Evolutionary conservation across 345 rosid genomes (phyloP).

Genomic region (Rhodomyrtus tomentosa): DNA sequence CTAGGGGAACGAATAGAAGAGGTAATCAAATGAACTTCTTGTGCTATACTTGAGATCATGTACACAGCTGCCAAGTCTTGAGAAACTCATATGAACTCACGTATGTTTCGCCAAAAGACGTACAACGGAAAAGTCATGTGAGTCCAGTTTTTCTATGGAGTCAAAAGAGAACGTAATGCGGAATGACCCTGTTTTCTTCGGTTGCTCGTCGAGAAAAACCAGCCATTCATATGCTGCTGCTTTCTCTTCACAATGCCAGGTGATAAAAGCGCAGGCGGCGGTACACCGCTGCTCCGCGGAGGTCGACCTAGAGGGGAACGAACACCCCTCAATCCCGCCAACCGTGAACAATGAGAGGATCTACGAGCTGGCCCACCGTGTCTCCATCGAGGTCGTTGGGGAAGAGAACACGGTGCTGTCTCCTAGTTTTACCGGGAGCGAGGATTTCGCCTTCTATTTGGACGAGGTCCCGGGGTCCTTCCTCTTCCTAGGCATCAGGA

Average conservation of each 20-base stretch:
- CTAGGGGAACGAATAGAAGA: constrained; percentile 41
- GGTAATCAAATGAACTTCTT: constrained; percentile 11
- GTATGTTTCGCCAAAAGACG: background rate
- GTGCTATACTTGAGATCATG: background rate
- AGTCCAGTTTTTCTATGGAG: background rate
- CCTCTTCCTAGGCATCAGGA: constrained; percentile 24
- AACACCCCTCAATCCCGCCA: constrained; percentile 38
- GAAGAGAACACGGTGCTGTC: constrained; percentile 27
- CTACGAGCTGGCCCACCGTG: constrained; percentile 14
- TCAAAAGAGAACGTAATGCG: background rate
- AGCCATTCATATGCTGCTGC: background rate
- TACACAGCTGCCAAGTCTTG: background rate
- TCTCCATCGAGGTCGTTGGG: constrained; percentile 26
- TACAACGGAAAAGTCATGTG: background rate
- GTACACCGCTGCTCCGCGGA: constrained; percentile 45
- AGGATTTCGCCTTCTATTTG: constrained; percentile 47
- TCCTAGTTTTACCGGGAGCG: constrained; percentile 42
- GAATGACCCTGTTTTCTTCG: background rate
- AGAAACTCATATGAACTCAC: background rate
- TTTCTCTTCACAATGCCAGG: constrained; percentile 12
- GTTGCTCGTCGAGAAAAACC: background rate
- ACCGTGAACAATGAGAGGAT: constrained; percentile 27
- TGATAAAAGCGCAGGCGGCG: constrained; percentile 39
- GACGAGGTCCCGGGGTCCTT: constrained; percentile 39
- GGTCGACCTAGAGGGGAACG: constrained; percentile 28